Conservation (phyloP, 352 stramenopile species). For the Phytopythium helicoides region DNA sequence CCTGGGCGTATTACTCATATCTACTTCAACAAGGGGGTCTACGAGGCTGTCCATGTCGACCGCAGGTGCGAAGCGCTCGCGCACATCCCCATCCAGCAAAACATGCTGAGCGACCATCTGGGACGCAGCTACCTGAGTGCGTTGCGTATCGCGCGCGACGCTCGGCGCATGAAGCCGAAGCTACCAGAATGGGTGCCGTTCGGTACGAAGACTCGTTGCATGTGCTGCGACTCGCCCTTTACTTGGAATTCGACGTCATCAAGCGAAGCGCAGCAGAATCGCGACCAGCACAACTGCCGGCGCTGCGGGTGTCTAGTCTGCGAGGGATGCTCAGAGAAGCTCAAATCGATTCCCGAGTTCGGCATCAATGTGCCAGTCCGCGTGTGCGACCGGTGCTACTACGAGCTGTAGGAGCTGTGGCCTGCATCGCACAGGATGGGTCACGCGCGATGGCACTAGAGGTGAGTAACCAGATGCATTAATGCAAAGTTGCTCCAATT, state of each 20-base stretch:
- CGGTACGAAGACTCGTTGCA: constrained; percentile 81
- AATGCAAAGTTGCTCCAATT: too few species aligned
- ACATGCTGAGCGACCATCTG: constrained; percentile 85
- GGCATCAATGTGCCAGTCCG: constrained; percentile 84
- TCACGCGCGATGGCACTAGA: too few species aligned
- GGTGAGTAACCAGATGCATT: too few species aligned
- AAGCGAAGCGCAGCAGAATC: constrained; percentile 86
- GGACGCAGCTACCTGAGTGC: constrained; percentile 79
- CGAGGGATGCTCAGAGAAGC: constrained; percentile 84
- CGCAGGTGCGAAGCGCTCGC: constrained; percentile 68
- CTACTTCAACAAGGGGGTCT: constrained; percentile 78
- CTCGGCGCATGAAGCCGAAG: constrained; percentile 45
- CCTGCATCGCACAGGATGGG: neutral
- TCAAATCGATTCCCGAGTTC: constrained; percentile 81
- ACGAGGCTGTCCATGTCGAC: constrained; percentile 79
- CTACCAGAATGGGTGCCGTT: constrained; percentile 77
- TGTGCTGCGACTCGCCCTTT: constrained; percentile 87
- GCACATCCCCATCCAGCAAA: constrained; percentile 80
- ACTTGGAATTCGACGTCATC: constrained; percentile 90
- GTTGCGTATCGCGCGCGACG: constrained; percentile 75
- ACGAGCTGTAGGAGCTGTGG: constrained; percentile 43
- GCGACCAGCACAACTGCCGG: constrained; percentile 90
- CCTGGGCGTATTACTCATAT: constrained; percentile 73
- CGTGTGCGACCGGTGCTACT: constrained; percentile 86
- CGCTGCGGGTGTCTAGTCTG: constrained; percentile 79